Percentiles rank a stretch among this genome's conserved stretches.
Conservation (phyloP, 2,329 filamentous ascomycete species). For the Phaeosphaeria sp. region DNA sequence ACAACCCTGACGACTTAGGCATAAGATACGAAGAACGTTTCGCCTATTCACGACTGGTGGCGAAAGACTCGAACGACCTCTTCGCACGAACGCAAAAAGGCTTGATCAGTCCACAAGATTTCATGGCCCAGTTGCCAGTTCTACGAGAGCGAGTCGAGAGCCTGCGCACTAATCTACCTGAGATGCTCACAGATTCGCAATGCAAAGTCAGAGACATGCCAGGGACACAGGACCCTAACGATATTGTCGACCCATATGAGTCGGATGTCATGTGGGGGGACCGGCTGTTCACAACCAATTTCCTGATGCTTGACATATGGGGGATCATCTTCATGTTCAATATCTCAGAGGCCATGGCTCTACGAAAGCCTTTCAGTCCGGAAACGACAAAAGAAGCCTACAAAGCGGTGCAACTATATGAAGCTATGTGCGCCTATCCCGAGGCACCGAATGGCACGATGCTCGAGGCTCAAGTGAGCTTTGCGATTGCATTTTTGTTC, state of each 20-base stretch:
- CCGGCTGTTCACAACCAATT: constrained; percentile 76
- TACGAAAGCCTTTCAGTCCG: constrained; percentile 57
- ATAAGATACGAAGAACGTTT: constrained; percentile 73
- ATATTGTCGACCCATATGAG: constrained; percentile 77
- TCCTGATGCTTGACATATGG: constrained; percentile 77
- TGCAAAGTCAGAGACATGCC: constrained; percentile 70
- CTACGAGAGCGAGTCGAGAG: constrained; percentile 50
- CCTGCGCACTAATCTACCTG: constrained; percentile 62
- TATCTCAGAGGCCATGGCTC: constrained; percentile 69
- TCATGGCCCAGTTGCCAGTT: constrained; percentile 64
- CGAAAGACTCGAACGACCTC: constrained; percentile 79
- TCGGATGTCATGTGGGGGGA: constrained; percentile 71
- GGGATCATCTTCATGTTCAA: constrained; percentile 81
- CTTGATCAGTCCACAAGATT: constrained; percentile 69
- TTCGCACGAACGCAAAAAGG: constrained; percentile 72
- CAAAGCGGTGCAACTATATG: constrained; percentile 77
- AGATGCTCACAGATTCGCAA: constrained; percentile 65
- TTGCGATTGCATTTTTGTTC: constrained; percentile 79
- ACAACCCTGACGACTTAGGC: constrained; percentile 67
- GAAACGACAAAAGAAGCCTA: constrained; percentile 70
- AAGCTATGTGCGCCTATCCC: constrained; percentile 76
- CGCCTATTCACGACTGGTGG: constrained; percentile 72
- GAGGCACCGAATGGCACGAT: constrained; percentile 72
- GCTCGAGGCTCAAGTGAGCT: constrained; percentile 74
- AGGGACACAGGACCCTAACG: constrained; percentile 62